Percentiles rank a stretch among this genome's conserved stretches.
Evolutionary conservation across 176 grass and related monocot species (phyloP).

Genomic region (Oryza glumipatula): DNA sequence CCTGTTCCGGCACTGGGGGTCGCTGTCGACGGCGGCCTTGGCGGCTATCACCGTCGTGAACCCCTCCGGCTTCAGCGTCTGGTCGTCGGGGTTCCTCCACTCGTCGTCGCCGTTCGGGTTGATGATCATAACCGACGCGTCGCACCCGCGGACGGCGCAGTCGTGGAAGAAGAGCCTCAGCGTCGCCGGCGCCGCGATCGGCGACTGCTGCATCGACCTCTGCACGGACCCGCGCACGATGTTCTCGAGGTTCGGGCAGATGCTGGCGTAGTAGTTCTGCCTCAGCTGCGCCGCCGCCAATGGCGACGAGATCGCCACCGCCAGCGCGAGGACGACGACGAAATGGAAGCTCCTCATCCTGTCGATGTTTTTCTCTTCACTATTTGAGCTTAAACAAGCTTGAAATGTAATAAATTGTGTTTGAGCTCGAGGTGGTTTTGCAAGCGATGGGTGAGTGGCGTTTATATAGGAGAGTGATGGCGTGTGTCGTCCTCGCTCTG

Average conservation of each 20-base stretch:
- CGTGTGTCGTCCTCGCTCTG: slow-evolving; percentile 33
- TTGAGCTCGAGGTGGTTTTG: slow-evolving; percentile 46
- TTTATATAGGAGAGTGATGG: slow-evolving; percentile 42
- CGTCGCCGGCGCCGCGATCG: slow-evolving; percentile 45
- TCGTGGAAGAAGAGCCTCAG: slow-evolving; percentile 82
- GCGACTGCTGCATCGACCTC: slow-evolving; percentile 44
- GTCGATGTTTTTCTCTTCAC: slow-evolving; percentile 27
- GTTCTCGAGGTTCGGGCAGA: slow-evolving; percentile 62
- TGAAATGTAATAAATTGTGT: slow-evolving; percentile 13
- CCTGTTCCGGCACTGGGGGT: slow-evolving; percentile 55
- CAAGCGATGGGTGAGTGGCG: slow-evolving; percentile 41
- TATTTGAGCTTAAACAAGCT: slow-evolving; percentile 43
- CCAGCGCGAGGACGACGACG: slow-evolving; percentile 14
- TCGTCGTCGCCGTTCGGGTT: slow-evolving; percentile 63
- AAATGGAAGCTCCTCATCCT: slow-evolving; percentile 38
- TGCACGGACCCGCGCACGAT: slow-evolving; percentile 51
- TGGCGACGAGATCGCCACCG: not conserved
- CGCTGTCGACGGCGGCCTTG: slow-evolving; percentile 66
- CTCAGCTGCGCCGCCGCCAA: slow-evolving; percentile 24
- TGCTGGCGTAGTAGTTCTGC: slow-evolving; percentile 47
- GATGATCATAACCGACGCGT: slow-evolving; percentile 69
- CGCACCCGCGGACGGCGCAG: slow-evolving; percentile 72
- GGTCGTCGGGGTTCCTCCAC: slow-evolving; percentile 51
- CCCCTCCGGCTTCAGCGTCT: slow-evolving; percentile 56
- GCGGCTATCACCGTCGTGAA: slow-evolving; percentile 51